These are phyloP conservation scores for Ichthyophthirius multifiliis DNA, from an alignment of 169 alveolate genomes.

Conservation along the genomic window DNA sequence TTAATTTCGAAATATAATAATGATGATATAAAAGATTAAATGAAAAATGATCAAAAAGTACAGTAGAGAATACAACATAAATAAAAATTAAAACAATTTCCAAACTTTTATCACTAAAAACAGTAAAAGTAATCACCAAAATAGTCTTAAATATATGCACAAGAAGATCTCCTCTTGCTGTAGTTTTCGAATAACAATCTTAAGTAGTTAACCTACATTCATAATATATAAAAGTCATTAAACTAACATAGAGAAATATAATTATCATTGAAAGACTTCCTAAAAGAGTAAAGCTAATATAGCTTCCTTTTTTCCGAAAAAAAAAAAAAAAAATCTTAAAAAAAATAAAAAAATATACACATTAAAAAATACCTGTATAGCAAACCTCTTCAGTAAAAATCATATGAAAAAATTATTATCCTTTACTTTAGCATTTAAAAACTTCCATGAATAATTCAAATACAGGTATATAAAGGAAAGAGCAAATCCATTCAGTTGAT, in stretches of 20 bases:
- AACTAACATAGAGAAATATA: not conserved
- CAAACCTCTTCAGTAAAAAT: not conserved
- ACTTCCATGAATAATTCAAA: not conserved
- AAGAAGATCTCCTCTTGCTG: not conserved
- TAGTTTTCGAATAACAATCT: not conserved
- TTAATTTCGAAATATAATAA: not conserved
- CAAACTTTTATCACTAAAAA: not conserved
- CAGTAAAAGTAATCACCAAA: not conserved
- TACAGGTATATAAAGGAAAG: not conserved
- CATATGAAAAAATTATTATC: not conserved
- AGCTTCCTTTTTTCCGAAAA: too few relatives aligned
- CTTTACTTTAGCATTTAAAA: not conserved
- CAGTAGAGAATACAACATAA: not conserved
- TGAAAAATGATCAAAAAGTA: not conserved
- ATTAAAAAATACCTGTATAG: not conserved
- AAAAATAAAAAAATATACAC: too few relatives aligned
- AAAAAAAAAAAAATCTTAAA: too few relatives aligned
- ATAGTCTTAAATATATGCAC: not conserved
- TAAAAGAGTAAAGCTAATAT: not conserved
- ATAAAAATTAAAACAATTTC: not conserved
- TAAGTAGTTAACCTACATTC: not conserved
- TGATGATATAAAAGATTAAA: not conserved
- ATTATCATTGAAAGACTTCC: not conserved
- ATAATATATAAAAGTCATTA: not conserved
- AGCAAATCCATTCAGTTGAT: not conserved